Conservation (phyloP, 768 basidiomycete genomes). For the Podaxis sp. region DNA sequence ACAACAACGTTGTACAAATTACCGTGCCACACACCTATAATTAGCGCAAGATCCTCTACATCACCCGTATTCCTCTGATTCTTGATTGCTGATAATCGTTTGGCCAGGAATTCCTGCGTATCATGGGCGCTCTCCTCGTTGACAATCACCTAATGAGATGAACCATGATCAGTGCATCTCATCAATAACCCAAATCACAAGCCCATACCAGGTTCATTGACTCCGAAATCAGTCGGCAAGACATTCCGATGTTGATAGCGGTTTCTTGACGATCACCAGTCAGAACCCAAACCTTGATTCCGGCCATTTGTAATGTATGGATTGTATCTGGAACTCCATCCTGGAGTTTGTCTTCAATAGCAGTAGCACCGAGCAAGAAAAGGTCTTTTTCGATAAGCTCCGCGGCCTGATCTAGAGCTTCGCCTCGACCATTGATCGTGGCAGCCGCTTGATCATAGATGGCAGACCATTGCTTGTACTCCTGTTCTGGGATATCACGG, state of each 20-base stretch:
- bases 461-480: slow-evolving; percentile 83
- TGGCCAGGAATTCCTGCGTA: slow-evolving; percentile 82
- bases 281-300: slow-evolving; percentile 98
- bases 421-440: slow-evolving; percentile 93
- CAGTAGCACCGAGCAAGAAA: slow-evolving; percentile 91
- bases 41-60: slow-evolving; percentile 88
- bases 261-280: slow-evolving; percentile 99
- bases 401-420: slow-evolving; percentile 91
- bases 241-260: slow-evolving; percentile 98
- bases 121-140: slow-evolving; percentile 84
- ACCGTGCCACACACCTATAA: slow-evolving; percentile 67
- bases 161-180: background rate
- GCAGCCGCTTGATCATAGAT: slow-evolving; percentile 91
- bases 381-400: slow-evolving; percentile 96
- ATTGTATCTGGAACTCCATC: slow-evolving; percentile 99
- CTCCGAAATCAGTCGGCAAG: slow-evolving; percentile 94
- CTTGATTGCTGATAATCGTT: slow-evolving; percentile 88
- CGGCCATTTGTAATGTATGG: slow-evolving; percentile 95
- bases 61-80: slow-evolving; percentile 90
- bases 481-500: slow-evolving; percentile 86
- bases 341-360: slow-evolving; percentile 97
- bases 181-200: background rate
- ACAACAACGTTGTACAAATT: background rate
- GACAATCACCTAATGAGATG: slow-evolving; percentile 69
- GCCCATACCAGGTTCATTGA: slow-evolving; percentile 92